phyloP scores from a whole-genome alignment of 1,139 yeast species.

The Hanseniaspora sp. region DNA sequence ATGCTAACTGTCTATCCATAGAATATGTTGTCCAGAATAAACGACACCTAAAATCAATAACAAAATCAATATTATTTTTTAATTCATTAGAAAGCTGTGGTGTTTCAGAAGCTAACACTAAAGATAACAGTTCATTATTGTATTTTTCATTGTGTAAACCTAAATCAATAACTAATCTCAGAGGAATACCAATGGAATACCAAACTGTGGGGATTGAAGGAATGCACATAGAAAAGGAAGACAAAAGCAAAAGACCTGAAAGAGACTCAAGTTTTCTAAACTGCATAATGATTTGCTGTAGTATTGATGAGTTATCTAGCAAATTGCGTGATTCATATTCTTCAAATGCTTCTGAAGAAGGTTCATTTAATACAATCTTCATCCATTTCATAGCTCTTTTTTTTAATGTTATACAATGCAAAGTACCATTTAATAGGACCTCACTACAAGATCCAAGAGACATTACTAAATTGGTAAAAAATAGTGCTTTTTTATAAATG shows the following conservation, averaged over 20 bases:
- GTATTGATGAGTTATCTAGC: neutral
- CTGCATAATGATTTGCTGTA: neutral
- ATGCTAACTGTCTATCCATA: conserved; percentile 66
- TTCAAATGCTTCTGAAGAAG: neutral
- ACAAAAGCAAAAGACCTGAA: conserved; percentile 58
- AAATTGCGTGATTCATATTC: neutral
- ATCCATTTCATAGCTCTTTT: conserved; percentile 54
- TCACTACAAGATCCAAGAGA: conserved; percentile 72
- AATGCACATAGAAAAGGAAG: conserved; percentile 62
- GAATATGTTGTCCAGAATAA: conserved; percentile 85
- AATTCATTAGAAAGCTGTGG: neutral
- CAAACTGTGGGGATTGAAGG: conserved; percentile 85
- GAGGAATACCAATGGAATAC: conserved; percentile 75
- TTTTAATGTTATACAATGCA: conserved; percentile 61
- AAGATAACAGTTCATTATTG: conserved; percentile 21
- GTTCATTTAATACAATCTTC: conserved; percentile 32
- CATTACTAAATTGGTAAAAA: conserved; percentile 61
- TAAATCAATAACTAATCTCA: conserved; percentile 68
- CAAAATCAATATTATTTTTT: conserved; percentile 40
- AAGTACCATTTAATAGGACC: conserved; percentile 56
- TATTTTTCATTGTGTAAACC: conserved; percentile 62
- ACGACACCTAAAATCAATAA: conserved; percentile 60
- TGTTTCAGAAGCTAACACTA: neutral
- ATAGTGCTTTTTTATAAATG: conserved; percentile 38
- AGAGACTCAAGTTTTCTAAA: conserved; percentile 42